phyloP scores from a whole-genome alignment of 495 filamentous ascomycete genomes.

The Xylaria cubensis region DNA sequence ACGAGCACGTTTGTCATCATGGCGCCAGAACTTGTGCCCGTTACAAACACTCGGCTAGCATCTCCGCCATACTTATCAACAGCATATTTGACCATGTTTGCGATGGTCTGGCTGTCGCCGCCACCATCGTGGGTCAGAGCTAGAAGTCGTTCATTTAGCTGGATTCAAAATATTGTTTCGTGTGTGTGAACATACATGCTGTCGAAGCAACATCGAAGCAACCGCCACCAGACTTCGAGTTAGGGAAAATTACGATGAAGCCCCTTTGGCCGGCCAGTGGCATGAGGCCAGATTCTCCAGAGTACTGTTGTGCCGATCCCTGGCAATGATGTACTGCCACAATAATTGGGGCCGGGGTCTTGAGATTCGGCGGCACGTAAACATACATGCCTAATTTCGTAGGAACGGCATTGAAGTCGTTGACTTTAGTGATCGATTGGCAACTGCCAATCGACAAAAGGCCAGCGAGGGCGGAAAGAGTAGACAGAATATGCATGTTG shows the following conservation, averaged over 20 bases:
- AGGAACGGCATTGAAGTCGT: conserved; percentile 51
- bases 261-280: conserved; percentile 34
- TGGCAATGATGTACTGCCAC: conserved; percentile 65
- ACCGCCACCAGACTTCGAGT: conserved; percentile 44
- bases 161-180: background rate
- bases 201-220: conserved; percentile 44
- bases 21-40: conserved; percentile 60
- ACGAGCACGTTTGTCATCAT: conserved; percentile 64
- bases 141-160: background rate
- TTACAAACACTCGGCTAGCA: conserved; percentile 54
- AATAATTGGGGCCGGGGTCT: conserved; percentile 58
- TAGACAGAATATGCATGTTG: conserved; percentile 48
- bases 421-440: conserved; percentile 46
- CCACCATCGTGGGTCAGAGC: conserved; percentile 62
- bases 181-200: conserved; percentile 32
- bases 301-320: conserved; percentile 59
- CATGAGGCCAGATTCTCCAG: conserved; percentile 51
- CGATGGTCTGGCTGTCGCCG: conserved; percentile 63
- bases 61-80: conserved; percentile 58
- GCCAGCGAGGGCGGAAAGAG: conserved; percentile 40
- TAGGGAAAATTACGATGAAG: conserved; percentile 45
- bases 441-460: conserved; percentile 41
- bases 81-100: conserved; percentile 65
- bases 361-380: conserved; percentile 61
- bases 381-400: conserved; percentile 60